Conservation (phyloP, 805 yeast species). For the Pichia ethanolica region DNA sequence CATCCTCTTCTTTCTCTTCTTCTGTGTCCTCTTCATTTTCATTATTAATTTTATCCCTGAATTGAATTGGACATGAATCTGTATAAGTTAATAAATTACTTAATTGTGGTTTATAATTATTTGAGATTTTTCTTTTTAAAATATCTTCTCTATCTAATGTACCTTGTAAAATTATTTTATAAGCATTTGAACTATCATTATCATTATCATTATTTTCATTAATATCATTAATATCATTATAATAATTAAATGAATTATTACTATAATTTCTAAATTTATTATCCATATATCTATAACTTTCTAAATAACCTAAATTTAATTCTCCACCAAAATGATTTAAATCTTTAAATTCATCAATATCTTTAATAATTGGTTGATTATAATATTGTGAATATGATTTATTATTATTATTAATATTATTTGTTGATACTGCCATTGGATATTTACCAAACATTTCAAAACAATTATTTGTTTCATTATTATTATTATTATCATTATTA, state of each 20-base stretch:
- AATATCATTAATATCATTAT: neutral
- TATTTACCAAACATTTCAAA: slow-evolving; percentile 1
- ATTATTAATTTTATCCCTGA: neutral
- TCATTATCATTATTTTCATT: neutral
- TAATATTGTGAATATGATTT: slow-evolving; percentile 6
- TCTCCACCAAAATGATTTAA: slow-evolving; percentile 11
- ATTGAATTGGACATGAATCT: neutral
- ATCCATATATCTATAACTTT: slow-evolving; percentile 5
- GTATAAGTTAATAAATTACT: neutral
- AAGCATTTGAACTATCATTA: neutral
- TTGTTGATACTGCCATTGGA: slow-evolving; percentile 4
- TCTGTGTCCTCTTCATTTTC: neutral
- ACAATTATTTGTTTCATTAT: slow-evolving; percentile 15
- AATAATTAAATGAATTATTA: neutral
- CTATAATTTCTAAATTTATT: neutral
- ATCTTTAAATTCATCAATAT: slow-evolving; percentile 25
- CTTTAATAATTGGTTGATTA: slow-evolving; percentile 23
- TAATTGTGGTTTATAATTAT: neutral
- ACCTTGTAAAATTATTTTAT: neutral
- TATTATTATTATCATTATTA: neutral
- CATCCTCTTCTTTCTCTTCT: neutral
- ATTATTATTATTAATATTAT: neutral
- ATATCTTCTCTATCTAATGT: slow-evolving; percentile 7
- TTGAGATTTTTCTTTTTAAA: neutral
- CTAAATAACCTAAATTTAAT: slow-evolving; percentile 6